A percentile compares a stretch with the other conserved stretches of the same genome.
phyloP scores from a whole-genome alignment of 306 rosid genomes.

The Hylodesmum podocarpum region DNA sequence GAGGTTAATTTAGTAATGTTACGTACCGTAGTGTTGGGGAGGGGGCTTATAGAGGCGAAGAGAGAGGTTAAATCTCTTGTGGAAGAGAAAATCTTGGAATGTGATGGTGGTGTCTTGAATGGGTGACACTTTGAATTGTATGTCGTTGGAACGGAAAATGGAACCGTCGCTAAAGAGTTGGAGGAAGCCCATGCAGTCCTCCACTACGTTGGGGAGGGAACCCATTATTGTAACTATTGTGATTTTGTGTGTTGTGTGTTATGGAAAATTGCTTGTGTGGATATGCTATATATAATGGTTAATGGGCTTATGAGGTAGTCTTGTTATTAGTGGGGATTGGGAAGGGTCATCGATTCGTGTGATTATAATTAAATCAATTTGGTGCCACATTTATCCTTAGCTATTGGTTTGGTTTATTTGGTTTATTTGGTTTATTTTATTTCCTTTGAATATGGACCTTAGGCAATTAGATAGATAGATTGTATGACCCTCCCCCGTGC shows the following conservation, averaged over 20 bases:
- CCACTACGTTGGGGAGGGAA: constrained; percentile 70
- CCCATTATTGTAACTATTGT: constrained; percentile 48
- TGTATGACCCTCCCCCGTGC: not conserved
- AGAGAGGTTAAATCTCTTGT: constrained; percentile 49
- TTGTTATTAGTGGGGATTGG: constrained; percentile 9
- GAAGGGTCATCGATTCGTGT: constrained; percentile 34
- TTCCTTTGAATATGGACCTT: not conserved
- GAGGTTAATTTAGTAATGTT: no score
- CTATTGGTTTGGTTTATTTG: not conserved
- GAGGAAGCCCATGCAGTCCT: constrained; percentile 93
- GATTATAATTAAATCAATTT: constrained; percentile 31
- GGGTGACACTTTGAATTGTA: constrained; percentile 45
- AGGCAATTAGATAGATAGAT: not conserved
- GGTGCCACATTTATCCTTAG: constrained; percentile 28
- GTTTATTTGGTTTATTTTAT: not conserved
- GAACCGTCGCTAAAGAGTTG: constrained; percentile 83
- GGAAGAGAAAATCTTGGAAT: constrained; percentile 54
- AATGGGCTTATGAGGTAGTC: not conserved
- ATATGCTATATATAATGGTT: not conserved
- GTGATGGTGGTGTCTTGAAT: constrained; percentile 47
- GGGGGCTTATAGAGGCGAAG: constrained; percentile 74
- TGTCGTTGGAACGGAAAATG: constrained; percentile 53
- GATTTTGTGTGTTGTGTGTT: not conserved
- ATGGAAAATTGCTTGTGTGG: not conserved
- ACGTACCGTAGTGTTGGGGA: constrained; percentile 23